Percentiles rank a stretch among this genome's conserved stretches.
These are phyloP conservation scores for Corymbia citriodora DNA, from an alignment of 441 rosid genomes.

Conservation along the genomic window DNA sequence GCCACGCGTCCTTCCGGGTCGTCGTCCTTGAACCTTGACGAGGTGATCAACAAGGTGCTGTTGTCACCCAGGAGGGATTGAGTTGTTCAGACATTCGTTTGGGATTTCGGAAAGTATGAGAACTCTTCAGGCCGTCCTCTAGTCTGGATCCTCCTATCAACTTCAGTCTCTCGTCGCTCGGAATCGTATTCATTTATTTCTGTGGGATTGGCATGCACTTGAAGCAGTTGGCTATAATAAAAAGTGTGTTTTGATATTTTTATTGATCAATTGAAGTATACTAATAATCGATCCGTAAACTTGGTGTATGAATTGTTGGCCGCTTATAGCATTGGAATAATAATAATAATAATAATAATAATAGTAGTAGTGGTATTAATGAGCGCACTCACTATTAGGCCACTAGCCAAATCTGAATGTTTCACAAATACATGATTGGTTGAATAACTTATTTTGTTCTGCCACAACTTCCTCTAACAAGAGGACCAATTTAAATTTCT, in stretches of 20 bases:
- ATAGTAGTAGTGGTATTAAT: not conserved
- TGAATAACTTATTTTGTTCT: not conserved
- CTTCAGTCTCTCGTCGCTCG: not conserved
- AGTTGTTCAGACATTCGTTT: not conserved
- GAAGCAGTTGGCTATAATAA: not conserved
- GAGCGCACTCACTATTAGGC: not conserved
- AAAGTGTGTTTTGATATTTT: too few species aligned
- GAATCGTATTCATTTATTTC: not conserved
- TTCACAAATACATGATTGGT: not conserved
- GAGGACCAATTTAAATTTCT: not conserved
- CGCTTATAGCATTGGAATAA: not conserved
- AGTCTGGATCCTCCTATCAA: not conserved
- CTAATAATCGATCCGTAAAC: too few species aligned
- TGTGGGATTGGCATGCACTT: not conserved
- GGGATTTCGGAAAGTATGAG: too few species aligned
- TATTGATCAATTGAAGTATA: too few species aligned
- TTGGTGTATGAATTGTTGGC: not conserved
- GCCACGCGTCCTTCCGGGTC: not conserved
- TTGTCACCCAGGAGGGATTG: not conserved
- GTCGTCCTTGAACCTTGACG: not conserved
- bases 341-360: too few species aligned
- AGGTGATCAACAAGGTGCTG: not conserved
- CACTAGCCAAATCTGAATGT: not conserved
- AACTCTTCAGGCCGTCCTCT: not conserved
- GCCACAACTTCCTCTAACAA: not conserved